A percentile compares a stretch with the other conserved stretches of the same genome.
Evolutionary conservation across 768 basidiomycete genomes (phyloP).

Genomic region (Leccinellum rugosiceps): DNA sequence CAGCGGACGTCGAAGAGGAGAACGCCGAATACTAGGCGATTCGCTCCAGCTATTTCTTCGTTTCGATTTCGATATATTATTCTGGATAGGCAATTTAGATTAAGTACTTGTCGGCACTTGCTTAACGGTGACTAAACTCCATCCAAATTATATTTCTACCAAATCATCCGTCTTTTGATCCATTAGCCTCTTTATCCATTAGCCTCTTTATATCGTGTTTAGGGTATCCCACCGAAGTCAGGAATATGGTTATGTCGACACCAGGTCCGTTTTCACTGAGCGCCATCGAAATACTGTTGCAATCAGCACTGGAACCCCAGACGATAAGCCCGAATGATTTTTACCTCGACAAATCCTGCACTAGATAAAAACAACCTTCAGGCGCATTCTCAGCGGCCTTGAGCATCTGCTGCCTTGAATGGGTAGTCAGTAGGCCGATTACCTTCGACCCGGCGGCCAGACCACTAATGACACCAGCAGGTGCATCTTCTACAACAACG

Average conservation of each 20-base stretch:
- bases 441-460: conserved; percentile 81
- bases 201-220: neutral
- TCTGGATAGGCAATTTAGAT: conserved; percentile 5
- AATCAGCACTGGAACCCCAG: conserved; percentile 5
- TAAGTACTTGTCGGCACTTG: conserved; percentile 12
- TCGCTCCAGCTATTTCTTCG: neutral
- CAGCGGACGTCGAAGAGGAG: conserved; percentile 68
- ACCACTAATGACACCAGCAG: conserved; percentile 78
- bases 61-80: neutral
- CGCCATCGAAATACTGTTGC: conserved; percentile 27
- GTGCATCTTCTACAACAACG: conserved; percentile 91
- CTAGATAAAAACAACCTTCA: conserved; percentile 45
- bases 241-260: conserved; percentile 35
- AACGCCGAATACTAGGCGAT: conserved; percentile 46
- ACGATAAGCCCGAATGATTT: neutral
- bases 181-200: neutral
- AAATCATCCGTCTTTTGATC: neutral
- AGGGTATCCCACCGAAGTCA: neutral
- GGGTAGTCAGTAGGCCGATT: conserved; percentile 79
- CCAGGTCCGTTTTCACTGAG: conserved; percentile 31
- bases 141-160: conserved; percentile 4
- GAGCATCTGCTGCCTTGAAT: conserved; percentile 65
- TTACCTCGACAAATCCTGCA: conserved; percentile 69
- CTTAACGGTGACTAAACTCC: neutral
- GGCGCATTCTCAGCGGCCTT: conserved; percentile 49